A percentile compares a stretch with the other conserved stretches of the same genome.
Conservation (phyloP, 2,329 filamentous ascomycete species). For the Diaporthe sp. region DNA sequence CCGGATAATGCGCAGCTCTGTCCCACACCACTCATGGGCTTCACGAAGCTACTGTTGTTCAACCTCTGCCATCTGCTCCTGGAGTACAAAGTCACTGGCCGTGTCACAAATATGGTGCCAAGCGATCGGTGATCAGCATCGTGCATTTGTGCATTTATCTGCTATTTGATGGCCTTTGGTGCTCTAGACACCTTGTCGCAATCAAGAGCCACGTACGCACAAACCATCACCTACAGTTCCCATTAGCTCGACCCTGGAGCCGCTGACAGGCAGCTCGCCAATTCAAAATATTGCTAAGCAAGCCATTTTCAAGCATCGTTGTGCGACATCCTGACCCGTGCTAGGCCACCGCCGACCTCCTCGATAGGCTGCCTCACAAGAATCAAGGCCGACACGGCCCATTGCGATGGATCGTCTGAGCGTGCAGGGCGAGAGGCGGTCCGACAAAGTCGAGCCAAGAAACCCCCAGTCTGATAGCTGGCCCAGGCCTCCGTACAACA, state of each 20-base stretch:
- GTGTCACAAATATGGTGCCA: background rate
- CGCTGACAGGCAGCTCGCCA: background rate
- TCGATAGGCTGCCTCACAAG: background rate
- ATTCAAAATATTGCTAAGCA: background rate
- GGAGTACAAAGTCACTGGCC: background rate
- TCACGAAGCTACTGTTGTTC: background rate
- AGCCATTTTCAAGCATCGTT: background rate
- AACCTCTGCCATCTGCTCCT: background rate
- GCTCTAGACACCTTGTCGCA: background rate
- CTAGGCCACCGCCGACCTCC: slow-evolving; percentile 1
- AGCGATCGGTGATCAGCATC: background rate
- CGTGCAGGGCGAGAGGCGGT: background rate
- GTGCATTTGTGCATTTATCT: background rate
- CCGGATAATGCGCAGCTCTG: background rate
- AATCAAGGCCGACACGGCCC: background rate
- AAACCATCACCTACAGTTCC: background rate
- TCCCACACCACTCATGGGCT: too few species aligned
- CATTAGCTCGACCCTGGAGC: too few species aligned
- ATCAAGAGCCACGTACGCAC: background rate
- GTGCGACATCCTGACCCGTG: background rate
- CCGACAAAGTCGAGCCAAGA: background rate
- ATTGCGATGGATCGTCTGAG: background rate
- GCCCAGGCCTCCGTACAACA: slow-evolving; percentile 2
- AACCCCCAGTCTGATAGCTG: background rate
- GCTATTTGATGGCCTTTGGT: background rate